Conservation (phyloP, 106 monocot genomes). For the Gastrodia elata region DNA sequence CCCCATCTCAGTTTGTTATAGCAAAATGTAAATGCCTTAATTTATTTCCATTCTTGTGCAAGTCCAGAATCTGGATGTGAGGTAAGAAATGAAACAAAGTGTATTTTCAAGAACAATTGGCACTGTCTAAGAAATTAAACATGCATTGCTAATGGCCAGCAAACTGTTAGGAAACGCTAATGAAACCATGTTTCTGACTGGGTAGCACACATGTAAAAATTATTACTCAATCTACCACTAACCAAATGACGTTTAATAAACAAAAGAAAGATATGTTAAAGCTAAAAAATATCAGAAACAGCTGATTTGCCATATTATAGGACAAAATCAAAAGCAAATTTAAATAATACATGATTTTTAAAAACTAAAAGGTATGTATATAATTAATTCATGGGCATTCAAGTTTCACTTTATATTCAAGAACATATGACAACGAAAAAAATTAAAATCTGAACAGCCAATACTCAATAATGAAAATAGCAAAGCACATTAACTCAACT, state of each 20-base stretch:
- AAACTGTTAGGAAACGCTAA: neutral
- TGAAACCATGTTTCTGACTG: neutral
- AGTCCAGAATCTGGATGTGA: neutral
- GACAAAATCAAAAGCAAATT: neutral
- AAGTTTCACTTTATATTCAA: neutral
- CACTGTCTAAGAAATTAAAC: neutral
- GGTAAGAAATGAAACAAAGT: neutral
- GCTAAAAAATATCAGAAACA: neutral
- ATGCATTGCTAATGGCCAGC: neutral
- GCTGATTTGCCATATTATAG: neutral
- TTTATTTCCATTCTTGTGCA: neutral
- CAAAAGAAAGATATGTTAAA: neutral
- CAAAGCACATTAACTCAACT: too few species aligned
- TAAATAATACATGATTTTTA: neutral
- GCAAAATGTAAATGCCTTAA: neutral
- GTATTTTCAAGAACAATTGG: neutral
- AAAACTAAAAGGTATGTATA: neutral
- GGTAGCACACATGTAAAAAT: neutral
- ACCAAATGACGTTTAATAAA: constrained; percentile 1
- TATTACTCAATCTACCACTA: neutral
- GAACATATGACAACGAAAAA: neutral
- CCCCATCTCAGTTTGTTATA: neutral
- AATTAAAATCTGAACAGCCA: too few species aligned
- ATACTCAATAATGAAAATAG: too few species aligned
- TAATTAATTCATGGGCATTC: neutral